Evolutionary conservation across 495 filamentous ascomycete species (phyloP), one percentile per base, ranked within the genome.

Genomic region (Lasiosphaeria ovina): DNA sequence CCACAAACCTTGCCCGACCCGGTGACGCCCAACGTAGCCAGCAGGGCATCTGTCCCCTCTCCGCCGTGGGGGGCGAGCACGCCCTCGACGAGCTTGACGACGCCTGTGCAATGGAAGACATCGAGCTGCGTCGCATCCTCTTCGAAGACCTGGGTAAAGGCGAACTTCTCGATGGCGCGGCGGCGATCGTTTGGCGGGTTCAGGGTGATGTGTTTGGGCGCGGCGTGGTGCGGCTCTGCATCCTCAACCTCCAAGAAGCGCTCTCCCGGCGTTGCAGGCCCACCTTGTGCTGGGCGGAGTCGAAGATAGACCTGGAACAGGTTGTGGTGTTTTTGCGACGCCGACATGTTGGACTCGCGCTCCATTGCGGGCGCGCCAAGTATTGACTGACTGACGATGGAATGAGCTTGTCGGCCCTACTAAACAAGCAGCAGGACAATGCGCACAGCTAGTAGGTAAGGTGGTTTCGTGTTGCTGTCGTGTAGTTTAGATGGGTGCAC

Each of bases 221-320:
- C 70, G 11, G 72, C 59, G 42, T 73, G 69, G 35, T 83, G 73
- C 12, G 75, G 69, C 6, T 76, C 75, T 4, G 83, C 77, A 3
- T 77, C 72, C 63, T 96, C 92, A 35, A 97, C 89, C 3, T 83
- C 79, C 38, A 97, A 76, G 68, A 92, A 96, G 32, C 90, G 89
- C 54, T 93, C 70, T 24, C 66, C 89, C 3, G 77, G 65, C 62
- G 58, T 47, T 44, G 74, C 45, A 66, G 69, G 71, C 57, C 63
- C 74, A 54, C 67, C 68, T 51, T 73, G 78, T 6, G 92, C 85
- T 14, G 94, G 95, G 3, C 95, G 87, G 42, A 98, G 79, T 56
- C 94, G 89, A 33, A 98, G 85, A 62, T 88, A 98, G 51, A 98
- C 95, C 71, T 98, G 85, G 71, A 98, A 98, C 31, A 97, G 82